These are phyloP conservation scores for Citrus inodora DNA, from an alignment of 345 rosid genomes.

Conservation along the genomic window DNA sequence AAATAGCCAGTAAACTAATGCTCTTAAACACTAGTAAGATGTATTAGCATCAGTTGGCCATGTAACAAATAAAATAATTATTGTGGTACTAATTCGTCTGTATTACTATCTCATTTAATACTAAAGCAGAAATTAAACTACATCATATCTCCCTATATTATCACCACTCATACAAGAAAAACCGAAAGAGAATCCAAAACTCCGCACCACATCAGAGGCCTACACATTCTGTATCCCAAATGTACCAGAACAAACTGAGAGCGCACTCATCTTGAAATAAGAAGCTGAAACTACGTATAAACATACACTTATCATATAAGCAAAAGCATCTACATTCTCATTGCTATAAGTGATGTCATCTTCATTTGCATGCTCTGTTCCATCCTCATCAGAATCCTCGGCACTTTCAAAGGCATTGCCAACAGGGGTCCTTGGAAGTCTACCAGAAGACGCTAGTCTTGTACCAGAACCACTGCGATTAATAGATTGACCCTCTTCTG, in stretches of 20 bases:
- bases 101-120: neutral
- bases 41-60: neutral
- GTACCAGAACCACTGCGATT: slow-evolving; percentile 31
- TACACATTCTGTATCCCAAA: neutral
- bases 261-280: neutral
- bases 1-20: neutral
- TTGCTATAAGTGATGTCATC: slow-evolving; percentile 26
- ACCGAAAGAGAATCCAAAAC: neutral
- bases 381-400: slow-evolving; percentile 51
- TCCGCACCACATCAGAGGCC: neutral
- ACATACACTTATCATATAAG: slow-evolving; percentile 20
- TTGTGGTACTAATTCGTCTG: neutral
- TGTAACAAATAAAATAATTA: neutral
- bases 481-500: slow-evolving; percentile 33
- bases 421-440: slow-evolving; percentile 42
- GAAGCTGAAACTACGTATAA: neutral
- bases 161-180: neutral
- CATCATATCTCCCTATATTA: neutral
- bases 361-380: slow-evolving; percentile 37
- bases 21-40: too few species aligned
- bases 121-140: neutral
- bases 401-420: slow-evolving; percentile 28
- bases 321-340: slow-evolving; percentile 24
- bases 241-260: neutral
- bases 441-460: slow-evolving; percentile 36